Evolutionary conservation across 1,284 basidiomycete species (phyloP), one percentile per base, ranked within the genome.

Genomic region (Mycena sp.): DNA sequence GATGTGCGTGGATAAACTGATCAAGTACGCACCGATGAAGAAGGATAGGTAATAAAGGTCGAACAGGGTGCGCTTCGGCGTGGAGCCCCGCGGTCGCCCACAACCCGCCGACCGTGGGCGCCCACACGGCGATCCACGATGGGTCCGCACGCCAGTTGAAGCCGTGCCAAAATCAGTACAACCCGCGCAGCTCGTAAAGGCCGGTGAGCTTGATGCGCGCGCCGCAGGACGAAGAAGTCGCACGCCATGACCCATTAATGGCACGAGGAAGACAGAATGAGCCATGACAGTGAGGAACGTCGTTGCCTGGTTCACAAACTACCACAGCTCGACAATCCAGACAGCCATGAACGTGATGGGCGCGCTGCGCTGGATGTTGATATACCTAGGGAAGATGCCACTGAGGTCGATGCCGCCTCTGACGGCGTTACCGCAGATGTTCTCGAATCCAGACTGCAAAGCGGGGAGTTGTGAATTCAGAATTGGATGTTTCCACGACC

Each of bases 221-320:
- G 11, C 26, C 58, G 49, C 12, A 62, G 23, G 54, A 67, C 4
- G 32, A 60, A 67, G 41, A 40, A 66, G 52, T 68, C 68, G 23
- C 57, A 44, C n/a, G 46, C 14, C 63, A 65, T 60, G 40, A 69
- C 68, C 68, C 45, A 62, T 58, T 21, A 69, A 62, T 9, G 67
- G 67, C 17, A 53, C 67, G 28, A 70, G 67, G 64, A 70, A 70
- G 38, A 70, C 68, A 62, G 67, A 66, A 70, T 30, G 68, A 68
- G 25, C 64, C 62, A 70, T 53, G 10, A 70, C 67, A 29, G 68
- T 54, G 30, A 70, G 37, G 67, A 70, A 70, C n/a, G 67, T 70
- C 21, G 64, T 44, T 10, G 68, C 68, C 21, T 52, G 58, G 30
- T 68, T 68, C 52, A 67, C 58, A 12, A 70, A 64, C 46, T 70